Evolutionary conservation across 2,329 filamentous ascomycete genomes (phyloP), one percentile per base, ranked within the genome.

Genomic region (Helotiales sp.): DNA sequence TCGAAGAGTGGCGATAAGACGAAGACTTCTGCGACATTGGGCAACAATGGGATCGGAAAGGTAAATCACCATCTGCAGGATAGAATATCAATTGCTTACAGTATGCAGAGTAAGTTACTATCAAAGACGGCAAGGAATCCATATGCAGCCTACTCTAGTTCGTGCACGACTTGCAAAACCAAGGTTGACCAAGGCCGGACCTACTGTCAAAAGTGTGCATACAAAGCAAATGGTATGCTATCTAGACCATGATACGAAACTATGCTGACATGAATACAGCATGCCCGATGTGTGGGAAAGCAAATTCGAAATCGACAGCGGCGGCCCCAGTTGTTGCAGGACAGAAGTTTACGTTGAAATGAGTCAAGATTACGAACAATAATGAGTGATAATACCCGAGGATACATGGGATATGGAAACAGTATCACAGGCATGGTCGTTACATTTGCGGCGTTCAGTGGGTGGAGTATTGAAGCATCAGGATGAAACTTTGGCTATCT

Each of bases 101-200:
- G 33, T 19, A 31, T 53, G 8, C 55, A 85, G 83, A 87, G 81
- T 72, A 88, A 88, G 70, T 76, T 87, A 4, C 73, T 87, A 30
- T 87, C 83, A 57, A 82, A 85, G 63, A 78, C 80, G 47, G 85
- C 85, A 30, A 85, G 86, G 72, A 87, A 88, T 62, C 85, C 85
- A 0, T 88, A 86, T 64, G 84, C 84, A 2, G 79, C 83, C 54
- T 87, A 87, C 69, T 78, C 84, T 9, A 84, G 82, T 66, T 79
- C 81, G 0, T 88, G 85, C 66, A 77, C 79, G 7, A 78, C 77
- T 36, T 88, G 85, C 77, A 87, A 85, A 70, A 81, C 81, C 27
- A 87, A 86, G 69, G 78, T 84, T n/a, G 79, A 84, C 10, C 79
- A 84, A 65, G 85, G 85, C 12, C 78, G 79, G 67, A 81, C 81